phyloP scores from a whole-genome alignment of 306 rosid species.

The Quercus engelmannii region DNA sequence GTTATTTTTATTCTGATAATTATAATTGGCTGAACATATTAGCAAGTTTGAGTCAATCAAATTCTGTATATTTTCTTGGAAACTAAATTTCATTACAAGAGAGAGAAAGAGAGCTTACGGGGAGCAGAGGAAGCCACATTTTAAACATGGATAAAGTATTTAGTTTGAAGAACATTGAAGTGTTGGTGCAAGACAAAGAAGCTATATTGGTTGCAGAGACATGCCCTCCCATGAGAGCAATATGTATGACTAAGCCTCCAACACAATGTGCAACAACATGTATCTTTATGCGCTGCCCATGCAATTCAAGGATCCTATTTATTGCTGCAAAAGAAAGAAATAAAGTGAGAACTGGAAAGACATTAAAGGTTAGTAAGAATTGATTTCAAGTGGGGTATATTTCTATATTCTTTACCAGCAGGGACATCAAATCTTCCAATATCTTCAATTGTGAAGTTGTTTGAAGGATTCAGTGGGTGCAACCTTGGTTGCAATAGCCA shows the following conservation, averaged over 20 bases:
- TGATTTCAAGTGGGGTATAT: neutral
- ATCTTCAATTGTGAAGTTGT: conserved; percentile 31
- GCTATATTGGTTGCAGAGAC: conserved; percentile 25
- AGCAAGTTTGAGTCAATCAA: neutral
- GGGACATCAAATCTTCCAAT: conserved; percentile 38
- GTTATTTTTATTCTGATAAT: neutral
- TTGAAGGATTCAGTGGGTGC: conserved; percentile 29
- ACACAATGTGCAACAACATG: conserved; percentile 39
- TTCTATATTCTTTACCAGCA: conserved; percentile 21
- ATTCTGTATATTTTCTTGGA: neutral
- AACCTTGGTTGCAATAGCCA: conserved; percentile 34
- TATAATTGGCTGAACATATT: neutral
- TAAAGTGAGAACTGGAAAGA: neutral
- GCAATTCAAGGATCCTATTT: conserved; percentile 27
- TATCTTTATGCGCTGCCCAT: conserved; percentile 16
- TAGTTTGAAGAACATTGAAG: conserved; percentile 39
- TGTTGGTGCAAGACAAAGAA: conserved; percentile 36
- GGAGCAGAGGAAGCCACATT: conserved; percentile 40
- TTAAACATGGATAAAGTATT: conserved; percentile 20
- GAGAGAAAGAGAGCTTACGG: neutral
- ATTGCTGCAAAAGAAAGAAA: conserved; percentile 20
- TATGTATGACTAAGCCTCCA: conserved; percentile 35
- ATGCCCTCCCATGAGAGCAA: conserved; percentile 37
- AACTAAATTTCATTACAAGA: neutral
- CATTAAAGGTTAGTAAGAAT: neutral